phyloP scores from a whole-genome alignment of 768 basidiomycete species.

The Royoungia palumana region DNA sequence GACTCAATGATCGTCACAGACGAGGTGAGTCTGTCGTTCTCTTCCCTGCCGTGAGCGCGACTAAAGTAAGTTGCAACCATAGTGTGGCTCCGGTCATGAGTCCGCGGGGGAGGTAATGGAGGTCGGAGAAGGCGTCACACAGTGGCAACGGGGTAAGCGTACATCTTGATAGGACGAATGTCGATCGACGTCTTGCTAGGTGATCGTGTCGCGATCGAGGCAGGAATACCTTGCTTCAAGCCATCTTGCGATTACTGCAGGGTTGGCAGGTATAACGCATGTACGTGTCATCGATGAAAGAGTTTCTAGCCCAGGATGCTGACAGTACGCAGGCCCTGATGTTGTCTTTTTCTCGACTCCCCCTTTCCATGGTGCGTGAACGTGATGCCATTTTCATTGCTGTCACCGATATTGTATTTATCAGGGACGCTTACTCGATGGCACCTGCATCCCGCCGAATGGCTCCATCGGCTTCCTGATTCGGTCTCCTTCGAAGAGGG shows the following conservation, averaged over 20 bases:
- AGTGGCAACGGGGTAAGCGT: conserved; percentile 57
- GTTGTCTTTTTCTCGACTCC: conserved; percentile 70
- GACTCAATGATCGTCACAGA: conserved; percentile 70
- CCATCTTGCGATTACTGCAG: conserved; percentile 60
- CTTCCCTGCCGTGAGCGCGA: neutral
- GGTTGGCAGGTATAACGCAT: conserved; percentile 64
- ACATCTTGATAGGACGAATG: neutral
- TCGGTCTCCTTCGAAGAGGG: conserved; percentile 65
- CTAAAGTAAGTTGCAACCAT: neutral
- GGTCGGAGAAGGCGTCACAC: conserved; percentile 61
- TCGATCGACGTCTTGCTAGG: conserved; percentile 33
- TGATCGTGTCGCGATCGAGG: conserved; percentile 67
- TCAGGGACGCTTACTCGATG: conserved; percentile 61
- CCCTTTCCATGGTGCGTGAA: conserved; percentile 53
- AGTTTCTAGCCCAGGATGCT: neutral
- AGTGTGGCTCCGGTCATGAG: conserved; percentile 71
- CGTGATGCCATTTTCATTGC: neutral
- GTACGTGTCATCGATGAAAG: conserved; percentile 23
- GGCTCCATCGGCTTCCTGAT: conserved; percentile 63
- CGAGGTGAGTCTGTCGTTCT: conserved; percentile 39
- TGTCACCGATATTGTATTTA: neutral
- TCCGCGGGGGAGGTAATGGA: conserved; percentile 66
- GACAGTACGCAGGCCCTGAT: conserved; percentile 30
- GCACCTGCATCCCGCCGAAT: conserved; percentile 65
- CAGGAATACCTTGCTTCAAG: conserved; percentile 64